Conservation (phyloP, 257 asterid genomes). For the Eustoma russellianum region DNA sequence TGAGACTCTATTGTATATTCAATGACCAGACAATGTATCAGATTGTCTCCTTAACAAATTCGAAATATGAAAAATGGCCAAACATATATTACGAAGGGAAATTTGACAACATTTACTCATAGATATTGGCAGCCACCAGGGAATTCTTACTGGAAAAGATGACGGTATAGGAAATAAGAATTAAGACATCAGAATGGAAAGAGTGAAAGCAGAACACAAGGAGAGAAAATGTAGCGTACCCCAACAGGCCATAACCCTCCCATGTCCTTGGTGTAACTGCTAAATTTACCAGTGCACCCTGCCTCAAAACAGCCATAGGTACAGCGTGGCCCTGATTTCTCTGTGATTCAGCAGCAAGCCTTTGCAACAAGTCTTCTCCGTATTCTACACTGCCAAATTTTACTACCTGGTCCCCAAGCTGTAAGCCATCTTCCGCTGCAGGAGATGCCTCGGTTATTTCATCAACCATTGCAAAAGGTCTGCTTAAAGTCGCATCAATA, state of each 20-base stretch:
- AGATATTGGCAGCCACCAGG: no score
- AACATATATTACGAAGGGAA: no score
- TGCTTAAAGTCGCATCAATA: constrained; percentile 40
- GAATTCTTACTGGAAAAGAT: no score
- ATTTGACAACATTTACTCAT: no score
- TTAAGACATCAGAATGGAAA: no score
- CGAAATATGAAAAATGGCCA: no score
- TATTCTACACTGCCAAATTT: constrained; percentile 74
- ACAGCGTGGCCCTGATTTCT: constrained; percentile 44
- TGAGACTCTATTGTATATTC: no score
- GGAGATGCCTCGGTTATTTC: constrained; percentile 87
- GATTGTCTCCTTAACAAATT: no score
- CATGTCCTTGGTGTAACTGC: constrained; percentile 75
- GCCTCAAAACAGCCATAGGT: constrained; percentile 66
- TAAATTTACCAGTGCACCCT: constrained; percentile 46
- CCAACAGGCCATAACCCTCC: constrained; percentile 87
- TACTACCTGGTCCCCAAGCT: constrained; percentile 88
- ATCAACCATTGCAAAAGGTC: constrained; percentile 83
- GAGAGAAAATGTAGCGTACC: constrained; percentile 31
- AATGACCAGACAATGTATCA: no score
- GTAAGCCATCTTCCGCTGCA: constrained; percentile 93
- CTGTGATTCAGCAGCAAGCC: constrained; percentile 79
- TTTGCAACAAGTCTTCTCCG: constrained; percentile 57
- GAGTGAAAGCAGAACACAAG: no score
- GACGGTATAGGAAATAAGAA: no score